Base-by-base conservation (phyloP, 1,139 yeast species). In the Scheffersomyces illinoinensis region DNA sequence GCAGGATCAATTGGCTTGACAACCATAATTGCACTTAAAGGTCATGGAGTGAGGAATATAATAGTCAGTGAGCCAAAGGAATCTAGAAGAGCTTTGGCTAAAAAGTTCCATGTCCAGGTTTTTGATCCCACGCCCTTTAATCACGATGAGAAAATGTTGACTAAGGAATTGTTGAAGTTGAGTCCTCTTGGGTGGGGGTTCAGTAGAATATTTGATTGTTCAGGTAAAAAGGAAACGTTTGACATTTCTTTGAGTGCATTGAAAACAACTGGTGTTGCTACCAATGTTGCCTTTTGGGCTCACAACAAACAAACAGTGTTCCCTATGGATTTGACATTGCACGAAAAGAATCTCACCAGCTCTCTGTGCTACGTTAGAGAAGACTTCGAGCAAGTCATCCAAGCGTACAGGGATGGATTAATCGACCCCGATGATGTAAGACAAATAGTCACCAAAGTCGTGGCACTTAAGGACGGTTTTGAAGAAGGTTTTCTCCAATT, bases 1-100 rank as follows among this genome's bases (percentile, higher is more conserved):
- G 85, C 86, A 55, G 90, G 90, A 5, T 89, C 90, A 39, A 86
- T 86, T 67, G 90, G 90, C 1, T 70, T 86, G 51, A 84, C 87
- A 24, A 79, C 87, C 0, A 75, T 85, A 46, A 71, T 85, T 55
- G 88, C 88, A 0, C 74, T 87, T 53, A 81, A 84, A 62, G 90
- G 88, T 10, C 82, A 82, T 61, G 79, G 83, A 33, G 87, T 87
- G 2, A 73, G 78, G 2, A 77, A 73, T 52, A 85, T 87, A 54
- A 84, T 86, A 10, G 84, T 85, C 39, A 83, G 88, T 53, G 91
- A 87, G 69, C 91, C 90, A 1, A 88, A 89, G 0, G 62, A 66
- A 26, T 78, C 79, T 17, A 78, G 90, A 72, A 77, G 90, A 66
- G 73, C 80, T 49, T 79, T 83, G 58, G 90, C 90, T 3, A 73